A percentile compares a stretch with the other conserved stretches of the same genome.
Evolutionary conservation across 176 grass and related monocot species (phyloP).

Genomic region (Paspalum notatum): DNA sequence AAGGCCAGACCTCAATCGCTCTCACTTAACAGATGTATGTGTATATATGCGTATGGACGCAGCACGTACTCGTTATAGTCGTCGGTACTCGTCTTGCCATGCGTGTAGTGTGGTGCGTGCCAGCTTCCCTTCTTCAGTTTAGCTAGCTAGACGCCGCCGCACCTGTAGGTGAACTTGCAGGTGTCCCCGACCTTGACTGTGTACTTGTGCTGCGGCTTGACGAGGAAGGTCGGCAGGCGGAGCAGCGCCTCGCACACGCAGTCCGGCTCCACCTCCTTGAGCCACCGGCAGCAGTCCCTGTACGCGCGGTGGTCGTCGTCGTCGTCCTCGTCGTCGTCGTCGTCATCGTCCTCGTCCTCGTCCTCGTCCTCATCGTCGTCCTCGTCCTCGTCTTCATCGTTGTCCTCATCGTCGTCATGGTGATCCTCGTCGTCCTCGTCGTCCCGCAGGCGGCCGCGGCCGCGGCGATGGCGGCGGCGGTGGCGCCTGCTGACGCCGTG

Average conservation of each 20-base stretch:
- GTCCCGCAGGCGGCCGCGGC: not conserved
- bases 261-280: slow-evolving; percentile 70
- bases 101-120: not conserved
- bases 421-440: not conserved
- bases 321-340: slow-evolving; percentile 22
- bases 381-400: not conserved
- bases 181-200: slow-evolving; percentile 49
- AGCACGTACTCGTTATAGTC: not conserved
- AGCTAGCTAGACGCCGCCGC: slow-evolving; percentile 47
- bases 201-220: slow-evolving; percentile 83
- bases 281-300: slow-evolving; percentile 82
- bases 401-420: not conserved
- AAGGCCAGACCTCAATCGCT: not conserved
- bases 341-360: fast-evolving
- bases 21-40: not conserved
- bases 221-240: slow-evolving; percentile 67
- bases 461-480: slow-evolving; percentile 14
- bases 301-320: slow-evolving; percentile 53
- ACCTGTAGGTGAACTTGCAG: slow-evolving; percentile 67
- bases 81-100: not conserved
- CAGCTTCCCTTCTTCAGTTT: not conserved
- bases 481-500: not conserved
- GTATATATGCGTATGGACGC: not conserved
- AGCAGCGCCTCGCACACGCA: slow-evolving; percentile 77
- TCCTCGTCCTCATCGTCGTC: fast-evolving